Evolutionary conservation across 805 yeast genomes (phyloP).

Genomic region (Myxozyma nipponensis): DNA sequence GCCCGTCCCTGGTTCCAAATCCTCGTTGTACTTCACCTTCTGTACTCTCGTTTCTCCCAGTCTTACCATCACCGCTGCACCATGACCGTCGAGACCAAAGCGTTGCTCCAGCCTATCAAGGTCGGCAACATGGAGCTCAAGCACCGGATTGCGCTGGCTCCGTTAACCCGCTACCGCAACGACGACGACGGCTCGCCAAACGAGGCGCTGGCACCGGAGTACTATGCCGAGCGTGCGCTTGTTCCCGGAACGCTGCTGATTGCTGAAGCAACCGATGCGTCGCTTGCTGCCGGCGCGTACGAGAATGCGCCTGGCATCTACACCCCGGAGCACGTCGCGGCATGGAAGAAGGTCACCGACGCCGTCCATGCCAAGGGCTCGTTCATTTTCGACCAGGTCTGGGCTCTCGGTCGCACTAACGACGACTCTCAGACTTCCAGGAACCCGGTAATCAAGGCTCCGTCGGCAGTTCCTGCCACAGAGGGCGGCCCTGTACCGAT

Average conservation of each 20-base stretch:
- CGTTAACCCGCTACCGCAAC: slow-evolving; percentile 48
- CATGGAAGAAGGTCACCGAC: slow-evolving; percentile 56
- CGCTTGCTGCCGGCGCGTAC: slow-evolving; percentile 44
- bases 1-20: too few species aligned
- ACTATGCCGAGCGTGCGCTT: slow-evolving; percentile 55
- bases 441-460: neutral
- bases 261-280: slow-evolving; percentile 57
- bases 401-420: slow-evolving; percentile 45
- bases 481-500: slow-evolving; percentile 3
- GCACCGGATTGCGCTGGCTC: slow-evolving; percentile 48
- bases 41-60: too few species aligned
- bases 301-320: slow-evolving; percentile 43
- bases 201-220: slow-evolving; percentile 47
- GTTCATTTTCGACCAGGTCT: slow-evolving; percentile 43
- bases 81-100: too few species aligned
- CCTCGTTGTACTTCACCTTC: too few species aligned
- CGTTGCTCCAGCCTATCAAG: slow-evolving; percentile 30
- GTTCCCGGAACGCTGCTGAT: slow-evolving; percentile 56
- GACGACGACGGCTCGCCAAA: slow-evolving; percentile 27
- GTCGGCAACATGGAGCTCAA: slow-evolving; percentile 31
- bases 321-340: slow-evolving; percentile 79
- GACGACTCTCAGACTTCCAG: slow-evolving; percentile 18
- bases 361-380: slow-evolving; percentile 46
- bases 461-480: neutral
- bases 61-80: too few species aligned